Conservation (phyloP, 2,329 filamentous ascomycete genomes). For the Penicillium janthinellum region DNA sequence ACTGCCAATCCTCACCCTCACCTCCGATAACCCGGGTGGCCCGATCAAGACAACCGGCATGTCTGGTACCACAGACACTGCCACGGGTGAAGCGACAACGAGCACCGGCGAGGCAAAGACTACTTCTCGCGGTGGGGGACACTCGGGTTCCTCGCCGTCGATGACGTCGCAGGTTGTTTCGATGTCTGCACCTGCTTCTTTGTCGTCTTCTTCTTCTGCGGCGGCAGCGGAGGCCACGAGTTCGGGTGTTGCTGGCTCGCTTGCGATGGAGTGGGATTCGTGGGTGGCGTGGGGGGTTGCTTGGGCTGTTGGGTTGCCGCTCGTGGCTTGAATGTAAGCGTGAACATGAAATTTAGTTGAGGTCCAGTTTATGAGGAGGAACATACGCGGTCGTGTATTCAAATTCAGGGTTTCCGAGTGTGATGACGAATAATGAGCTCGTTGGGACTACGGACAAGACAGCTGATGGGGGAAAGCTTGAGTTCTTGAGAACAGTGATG, state of each 20-base stretch:
- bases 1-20: background rate
- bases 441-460: background rate
- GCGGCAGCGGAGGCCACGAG: background rate
- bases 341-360: too few relatives aligned
- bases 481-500: too few relatives aligned
- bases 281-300: background rate
- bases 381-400: background rate
- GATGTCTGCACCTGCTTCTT: background rate
- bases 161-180: background rate
- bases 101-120: background rate
- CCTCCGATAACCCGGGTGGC: background rate
- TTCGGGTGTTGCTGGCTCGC: background rate
- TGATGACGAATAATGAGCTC: too few relatives aligned
- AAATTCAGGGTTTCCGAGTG: too few relatives aligned
- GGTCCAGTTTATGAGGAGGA: background rate
- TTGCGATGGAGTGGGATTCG: background rate
- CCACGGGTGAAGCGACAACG: background rate
- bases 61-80: background rate
- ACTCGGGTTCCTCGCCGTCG: background rate
- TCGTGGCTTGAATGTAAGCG: background rate
- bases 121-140: background rate
- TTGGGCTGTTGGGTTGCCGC: background rate
- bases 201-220: background rate
- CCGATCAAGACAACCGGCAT: slow-evolving; percentile 7
- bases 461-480: background rate